Evolutionary conservation across 768 basidiomycete species (phyloP).

Genomic region (Cantharellus cinnabarinus): DNA sequence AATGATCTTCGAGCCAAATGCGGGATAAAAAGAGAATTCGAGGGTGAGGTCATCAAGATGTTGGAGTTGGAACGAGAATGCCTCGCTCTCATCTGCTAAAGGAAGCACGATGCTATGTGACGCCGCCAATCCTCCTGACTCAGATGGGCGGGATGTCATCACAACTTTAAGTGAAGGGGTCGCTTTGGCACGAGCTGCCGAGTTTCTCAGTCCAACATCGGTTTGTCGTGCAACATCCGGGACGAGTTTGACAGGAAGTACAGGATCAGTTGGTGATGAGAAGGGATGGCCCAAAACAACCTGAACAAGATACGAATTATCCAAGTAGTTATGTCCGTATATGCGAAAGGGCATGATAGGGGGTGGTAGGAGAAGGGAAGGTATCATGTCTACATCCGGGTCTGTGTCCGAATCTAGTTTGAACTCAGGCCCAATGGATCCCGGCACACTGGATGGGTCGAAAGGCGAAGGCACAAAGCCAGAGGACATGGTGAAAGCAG

Average conservation of each 20-base stretch:
- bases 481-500: constrained; percentile 7
- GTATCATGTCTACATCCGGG: constrained; percentile 73
- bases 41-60: constrained; percentile 51
- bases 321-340: constrained; percentile 91
- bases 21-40: constrained; percentile 91
- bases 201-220: neutral
- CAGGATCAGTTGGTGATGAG: constrained; percentile 10
- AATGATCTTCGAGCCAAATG: constrained; percentile 91
- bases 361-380: constrained; percentile 83
- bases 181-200: neutral
- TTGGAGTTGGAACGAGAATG: constrained; percentile 74
- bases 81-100: constrained; percentile 40
- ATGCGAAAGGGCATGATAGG: constrained; percentile 96
- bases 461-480: constrained; percentile 7
- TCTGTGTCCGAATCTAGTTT: constrained; percentile 33
- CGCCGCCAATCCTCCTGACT: constrained; percentile 22
- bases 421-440: constrained; percentile 20
- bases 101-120: constrained; percentile 84
- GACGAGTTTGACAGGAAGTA: constrained; percentile 37
- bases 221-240: constrained; percentile 43
- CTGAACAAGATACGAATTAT: constrained; percentile 68
- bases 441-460: constrained; percentile 7
- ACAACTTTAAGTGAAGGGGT: constrained; percentile 80
- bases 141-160: constrained; percentile 73
- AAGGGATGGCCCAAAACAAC: constrained; percentile 50